These are phyloP conservation scores for Pichia nanzhaoensis DNA, from an alignment of 805 yeast genomes.

Conservation along the genomic window DNA sequence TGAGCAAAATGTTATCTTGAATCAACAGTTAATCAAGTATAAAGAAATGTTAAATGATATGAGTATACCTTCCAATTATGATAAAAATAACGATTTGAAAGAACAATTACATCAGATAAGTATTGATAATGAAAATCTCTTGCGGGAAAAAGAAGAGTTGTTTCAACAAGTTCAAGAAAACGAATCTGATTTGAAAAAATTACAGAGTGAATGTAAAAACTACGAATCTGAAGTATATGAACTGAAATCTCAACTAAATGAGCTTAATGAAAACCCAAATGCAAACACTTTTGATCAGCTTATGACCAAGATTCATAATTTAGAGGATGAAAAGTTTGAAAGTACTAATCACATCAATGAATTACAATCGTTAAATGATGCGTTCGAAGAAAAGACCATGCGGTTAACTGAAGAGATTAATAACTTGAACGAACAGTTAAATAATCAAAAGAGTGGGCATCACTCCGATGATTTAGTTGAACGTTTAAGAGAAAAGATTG, in stretches of 20 bases:
- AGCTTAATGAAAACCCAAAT: neutral
- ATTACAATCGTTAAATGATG: conserved; percentile 9
- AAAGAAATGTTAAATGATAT: neutral
- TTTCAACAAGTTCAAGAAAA: conserved; percentile 1
- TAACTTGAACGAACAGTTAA: too few relatives aligned
- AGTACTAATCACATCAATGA: conserved; percentile 23
- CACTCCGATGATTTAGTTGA: neutral
- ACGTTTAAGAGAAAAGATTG: conserved; percentile 1
- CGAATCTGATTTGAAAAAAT: conserved; percentile 3
- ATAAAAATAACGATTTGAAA: neutral
- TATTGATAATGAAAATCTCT: neutral
- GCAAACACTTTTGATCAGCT: neutral
- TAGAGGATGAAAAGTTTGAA: conserved; percentile 8
- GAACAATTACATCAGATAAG: neutral
- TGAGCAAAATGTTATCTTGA: conserved; percentile 12
- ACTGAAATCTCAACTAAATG: neutral
- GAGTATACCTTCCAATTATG: neutral
- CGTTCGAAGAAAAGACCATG: conserved; percentile 7
- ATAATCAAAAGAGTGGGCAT: too few relatives aligned
- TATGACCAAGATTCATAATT: neutral
- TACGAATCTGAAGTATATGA: conserved; percentile 2
- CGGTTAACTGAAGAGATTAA: too few relatives aligned
- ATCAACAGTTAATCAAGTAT: conserved; percentile 10
- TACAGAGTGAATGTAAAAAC: conserved; percentile 4
- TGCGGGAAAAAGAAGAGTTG: conserved; percentile 7